A percentile compares a stretch with the other conserved stretches of the same genome.
Evolutionary conservation across 2,329 filamentous ascomycete species (phyloP).

Genomic region (Diaporthe longicolla): DNA sequence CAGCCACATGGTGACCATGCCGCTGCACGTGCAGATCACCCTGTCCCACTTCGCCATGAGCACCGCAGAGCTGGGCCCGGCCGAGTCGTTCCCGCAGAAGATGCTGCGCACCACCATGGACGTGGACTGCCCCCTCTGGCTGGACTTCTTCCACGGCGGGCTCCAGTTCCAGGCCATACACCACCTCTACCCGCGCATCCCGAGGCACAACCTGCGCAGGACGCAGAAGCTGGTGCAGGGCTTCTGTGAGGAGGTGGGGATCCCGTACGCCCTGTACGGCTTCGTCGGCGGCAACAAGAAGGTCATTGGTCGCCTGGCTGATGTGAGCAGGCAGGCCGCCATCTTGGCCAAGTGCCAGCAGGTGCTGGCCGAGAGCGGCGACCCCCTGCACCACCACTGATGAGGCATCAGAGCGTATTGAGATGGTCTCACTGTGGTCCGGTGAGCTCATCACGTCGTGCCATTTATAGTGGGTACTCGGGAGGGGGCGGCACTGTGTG

Average conservation of each 20-base stretch:
- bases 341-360: slow-evolving; percentile 83
- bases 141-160: slow-evolving; percentile 91
- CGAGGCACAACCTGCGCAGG: slow-evolving; percentile 84
- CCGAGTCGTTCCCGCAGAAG: slow-evolving; percentile 90
- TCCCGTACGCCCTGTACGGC: slow-evolving; percentile 88
- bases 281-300: slow-evolving; percentile 88
- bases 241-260: slow-evolving; percentile 85
- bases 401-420: not conserved
- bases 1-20: slow-evolving; percentile 85
- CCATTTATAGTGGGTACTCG: slow-evolving; percentile 1
- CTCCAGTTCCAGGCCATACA: slow-evolving; percentile 93
- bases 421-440: not conserved
- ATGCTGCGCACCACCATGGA: slow-evolving; percentile 97
- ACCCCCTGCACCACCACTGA: slow-evolving; percentile 45
- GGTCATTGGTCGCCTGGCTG: slow-evolving; percentile 81
- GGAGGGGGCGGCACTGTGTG: not conserved
- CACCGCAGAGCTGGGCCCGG: slow-evolving; percentile 84
- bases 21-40: slow-evolving; percentile 90
- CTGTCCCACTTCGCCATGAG: slow-evolving; percentile 96
- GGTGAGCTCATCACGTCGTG: not conserved
- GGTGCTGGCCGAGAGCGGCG: slow-evolving; percentile 54
- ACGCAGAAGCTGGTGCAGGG: slow-evolving; percentile 83
- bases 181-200: slow-evolving; percentile 86
- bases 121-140: slow-evolving; percentile 87
- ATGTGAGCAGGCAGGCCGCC: slow-evolving; percentile 84